These are phyloP conservation scores for Silene conica DNA, from an alignment of 148 eudicot species.

Conservation along the genomic window DNA sequence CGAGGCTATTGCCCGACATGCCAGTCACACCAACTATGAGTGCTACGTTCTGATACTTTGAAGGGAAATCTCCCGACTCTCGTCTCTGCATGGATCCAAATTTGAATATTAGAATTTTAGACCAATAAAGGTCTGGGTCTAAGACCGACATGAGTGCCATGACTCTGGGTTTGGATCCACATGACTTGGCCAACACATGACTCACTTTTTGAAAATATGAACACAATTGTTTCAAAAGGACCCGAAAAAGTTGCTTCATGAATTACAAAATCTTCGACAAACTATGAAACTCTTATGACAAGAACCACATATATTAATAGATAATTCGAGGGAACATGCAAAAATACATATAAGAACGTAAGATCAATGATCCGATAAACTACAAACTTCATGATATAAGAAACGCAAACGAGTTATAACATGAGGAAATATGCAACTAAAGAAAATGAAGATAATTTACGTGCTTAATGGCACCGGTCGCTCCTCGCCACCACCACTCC, in stretches of 20 bases:
- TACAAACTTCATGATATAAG: not conserved
- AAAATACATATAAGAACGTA: not conserved
- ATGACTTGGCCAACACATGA: no score
- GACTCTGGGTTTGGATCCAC: no score
- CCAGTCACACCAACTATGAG: constrained; percentile 68
- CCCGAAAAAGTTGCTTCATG: no score
- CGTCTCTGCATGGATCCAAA: constrained; percentile 37
- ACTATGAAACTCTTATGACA: not conserved
- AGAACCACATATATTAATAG: not conserved
- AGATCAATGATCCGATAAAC: no score
- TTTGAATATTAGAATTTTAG: not conserved
- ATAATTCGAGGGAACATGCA: not conserved
- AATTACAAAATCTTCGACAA: not conserved
- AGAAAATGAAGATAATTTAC: constrained; percentile 12
- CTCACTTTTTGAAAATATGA: no score
- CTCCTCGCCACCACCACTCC: constrained; percentile 41
- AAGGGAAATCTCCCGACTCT: constrained; percentile 37
- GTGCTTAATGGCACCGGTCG: constrained; percentile 27
- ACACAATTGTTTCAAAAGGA: no score
- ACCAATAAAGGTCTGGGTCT: no score
- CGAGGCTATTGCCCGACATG: constrained; percentile 67
- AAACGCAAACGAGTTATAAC: not conserved
- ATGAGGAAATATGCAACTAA: not conserved
- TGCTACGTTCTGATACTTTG: constrained; percentile 50
- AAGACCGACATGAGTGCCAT: not conserved